Evolutionary conservation across 768 basidiomycete genomes (phyloP).

Genomic region (Termitomyces bulborhizus): DNA sequence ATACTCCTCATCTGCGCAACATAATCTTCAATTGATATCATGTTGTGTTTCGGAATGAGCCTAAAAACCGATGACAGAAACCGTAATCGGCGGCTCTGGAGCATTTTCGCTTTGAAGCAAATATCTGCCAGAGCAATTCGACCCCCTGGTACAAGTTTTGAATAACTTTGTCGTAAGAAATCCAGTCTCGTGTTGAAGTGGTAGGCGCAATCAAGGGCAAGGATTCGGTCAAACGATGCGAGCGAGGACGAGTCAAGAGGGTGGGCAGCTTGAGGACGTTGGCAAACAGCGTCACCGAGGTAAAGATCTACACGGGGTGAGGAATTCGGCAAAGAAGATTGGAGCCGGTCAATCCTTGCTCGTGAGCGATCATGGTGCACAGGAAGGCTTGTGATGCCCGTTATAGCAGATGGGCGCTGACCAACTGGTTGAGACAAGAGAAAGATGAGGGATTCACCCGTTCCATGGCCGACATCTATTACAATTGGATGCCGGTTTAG

Average conservation of each 20-base stretch:
- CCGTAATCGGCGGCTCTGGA: conserved; percentile 19
- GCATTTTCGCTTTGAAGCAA: conserved; percentile 33
- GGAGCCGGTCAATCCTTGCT: conserved; percentile 30
- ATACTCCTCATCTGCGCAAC: conserved; percentile 33
- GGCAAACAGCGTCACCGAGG: conserved; percentile 47
- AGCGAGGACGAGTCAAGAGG: conserved; percentile 35
- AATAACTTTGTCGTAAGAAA: conserved; percentile 48
- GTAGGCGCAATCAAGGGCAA: conserved; percentile 66
- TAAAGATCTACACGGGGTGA: conserved; percentile 32
- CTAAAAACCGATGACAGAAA: conserved; percentile 26
- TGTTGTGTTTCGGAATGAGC: conserved; percentile 44
- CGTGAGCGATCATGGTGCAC: conserved; percentile 42
- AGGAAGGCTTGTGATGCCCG: conserved; percentile 52
- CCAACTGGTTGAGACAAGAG: conserved; percentile 40
- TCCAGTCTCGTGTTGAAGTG: conserved; percentile 49
- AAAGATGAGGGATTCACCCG: conserved; percentile 58
- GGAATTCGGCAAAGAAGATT: conserved; percentile 11
- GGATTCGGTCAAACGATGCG: conserved; percentile 38
- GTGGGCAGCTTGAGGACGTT: conserved; percentile 23
- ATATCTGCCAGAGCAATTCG: conserved; percentile 58
- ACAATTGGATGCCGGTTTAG: neutral
- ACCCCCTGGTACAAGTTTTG: conserved; percentile 42
- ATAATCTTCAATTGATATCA: conserved; percentile 41
- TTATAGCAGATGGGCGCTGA: conserved; percentile 39
- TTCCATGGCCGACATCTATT: conserved; percentile 63